phyloP scores from a whole-genome alignment of 371 early-diverging fungal species.

The Rhizopus microsporus region DNA sequence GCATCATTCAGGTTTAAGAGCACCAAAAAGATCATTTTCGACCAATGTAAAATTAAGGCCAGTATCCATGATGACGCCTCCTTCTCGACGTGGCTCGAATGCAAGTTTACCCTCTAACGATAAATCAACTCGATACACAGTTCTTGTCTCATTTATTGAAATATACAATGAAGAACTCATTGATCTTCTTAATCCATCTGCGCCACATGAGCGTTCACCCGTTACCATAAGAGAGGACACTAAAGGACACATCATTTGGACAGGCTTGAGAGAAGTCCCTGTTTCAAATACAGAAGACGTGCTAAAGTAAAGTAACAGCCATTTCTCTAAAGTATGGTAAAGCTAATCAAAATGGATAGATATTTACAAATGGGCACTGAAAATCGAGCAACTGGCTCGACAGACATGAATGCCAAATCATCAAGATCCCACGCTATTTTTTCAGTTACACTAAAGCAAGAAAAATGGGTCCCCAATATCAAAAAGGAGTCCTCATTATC shows the following conservation, averaged over 20 bases:
- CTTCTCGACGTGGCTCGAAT: constrained; percentile 28
- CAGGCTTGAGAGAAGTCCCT: constrained; percentile 84
- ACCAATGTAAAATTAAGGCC: constrained; percentile 29
- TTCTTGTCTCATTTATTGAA: constrained; percentile 82
- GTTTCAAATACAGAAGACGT: constrained; percentile 80
- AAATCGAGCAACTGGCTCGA: constrained; percentile 90
- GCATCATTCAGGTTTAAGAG: constrained; percentile 20
- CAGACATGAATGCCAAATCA: constrained; percentile 96
- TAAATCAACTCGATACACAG: constrained; percentile 44
- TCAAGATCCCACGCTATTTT: constrained; percentile 99
- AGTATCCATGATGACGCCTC: constrained; percentile 31
- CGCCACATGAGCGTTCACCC: constrained; percentile 56
- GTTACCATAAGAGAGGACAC: constrained; percentile 91
- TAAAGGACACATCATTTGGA: constrained; percentile 88
- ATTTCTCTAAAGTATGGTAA: no score
- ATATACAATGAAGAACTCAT: constrained; percentile 97
- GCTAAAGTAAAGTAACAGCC: constrained; percentile 52
- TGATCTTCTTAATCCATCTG: constrained; percentile 76
- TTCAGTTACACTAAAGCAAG: constrained; percentile 82
- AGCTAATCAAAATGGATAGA: constrained; percentile 13
- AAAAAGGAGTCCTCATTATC: constrained; percentile 4
- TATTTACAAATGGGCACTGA: constrained; percentile 80
- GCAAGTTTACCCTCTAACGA: constrained; percentile 2
- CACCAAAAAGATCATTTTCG: constrained; percentile 26
- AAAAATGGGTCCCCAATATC: constrained; percentile 50